Conservation (phyloP, 345 rosid genomes). For the Stellera chamaejasme region DNA sequence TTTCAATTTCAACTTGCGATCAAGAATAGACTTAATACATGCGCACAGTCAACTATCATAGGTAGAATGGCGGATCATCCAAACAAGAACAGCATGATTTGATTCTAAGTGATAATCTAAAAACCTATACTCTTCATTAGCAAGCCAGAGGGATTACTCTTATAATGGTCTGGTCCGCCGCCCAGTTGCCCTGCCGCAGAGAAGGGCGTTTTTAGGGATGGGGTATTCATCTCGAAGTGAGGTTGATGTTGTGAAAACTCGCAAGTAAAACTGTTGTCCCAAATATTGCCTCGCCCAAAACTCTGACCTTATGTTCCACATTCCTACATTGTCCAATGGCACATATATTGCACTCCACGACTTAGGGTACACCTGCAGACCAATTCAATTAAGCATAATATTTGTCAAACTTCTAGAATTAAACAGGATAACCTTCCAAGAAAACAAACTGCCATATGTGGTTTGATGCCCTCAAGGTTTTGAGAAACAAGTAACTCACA, state of each 20-base stretch:
- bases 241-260: conserved; percentile 54
- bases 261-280: conserved; percentile 72
- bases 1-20: conserved; percentile 1
- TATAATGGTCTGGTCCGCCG: conserved; percentile 13
- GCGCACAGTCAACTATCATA: neutral
- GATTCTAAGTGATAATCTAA: conserved; percentile 19
- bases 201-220: conserved; percentile 70
- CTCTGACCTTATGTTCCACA: conserved; percentile 91
- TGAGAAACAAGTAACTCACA: no score
- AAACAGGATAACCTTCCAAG: no score
- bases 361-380: conserved; percentile 56
- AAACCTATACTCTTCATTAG: conserved; percentile 14
- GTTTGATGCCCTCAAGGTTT: no score
- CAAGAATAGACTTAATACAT: neutral
- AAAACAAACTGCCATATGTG: no score
- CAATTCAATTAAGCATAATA: neutral
- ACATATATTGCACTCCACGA: conserved; percentile 77
- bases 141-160: neutral
- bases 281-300: conserved; percentile 74
- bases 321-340: conserved; percentile 82
- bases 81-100: conserved; percentile 4
- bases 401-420: neutral
- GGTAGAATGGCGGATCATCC: conserved; percentile 4
- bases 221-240: conserved; percentile 70
- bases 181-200: conserved; percentile 68